Evolutionary conservation across 208 protist species (phyloP), one percentile per base, ranked within the genome.

Genomic region (Leishmania mexicana): DNA sequence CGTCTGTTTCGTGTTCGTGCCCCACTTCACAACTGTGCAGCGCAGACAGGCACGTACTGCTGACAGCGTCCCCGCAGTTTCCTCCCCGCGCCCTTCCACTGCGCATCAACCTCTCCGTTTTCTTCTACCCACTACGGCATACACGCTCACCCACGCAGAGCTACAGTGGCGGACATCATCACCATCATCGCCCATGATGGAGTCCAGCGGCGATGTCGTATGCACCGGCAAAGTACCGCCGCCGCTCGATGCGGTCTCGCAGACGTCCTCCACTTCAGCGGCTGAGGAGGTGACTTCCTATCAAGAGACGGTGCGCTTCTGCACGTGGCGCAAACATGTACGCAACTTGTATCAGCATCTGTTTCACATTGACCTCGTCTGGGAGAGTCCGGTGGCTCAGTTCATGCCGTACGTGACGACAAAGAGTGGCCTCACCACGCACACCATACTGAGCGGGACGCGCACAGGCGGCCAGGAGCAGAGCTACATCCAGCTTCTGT

Each of bases 291-390:
- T 68, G 31, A 64, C 57, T 64, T 80, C 87, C 10, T 98, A 98
- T 78, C 93, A 96, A 65, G 91, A 98, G 70, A 90, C 79, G 38
- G 75, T 71, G 51, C 85, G 90, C 38, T 98, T 96, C 81, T 89
- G 85, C 75, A 96, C 93, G 60, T 98, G 96, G 94, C 93, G 94
- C 53, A 98, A 98, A 83, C 96, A 98, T 83, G 85, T 86, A 15
- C 88, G 91, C 45, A 84, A 97, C 85, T 80, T 97, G 68, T 98
- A 98, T 65, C 96, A 98, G 84, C 88, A 92, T 38, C 87, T 98
- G 35, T 81, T 96, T 42, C 92, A 96, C 84, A 85, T 98, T 57
- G 95, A 98, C 80, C 84, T 97, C 51, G 96, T 97, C 19, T 97
- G 94, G 93, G 94, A 96, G 85, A 95, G 90, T 67, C 87, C 93